Base-by-base conservation (phyloP, 2,329 filamentous ascomycete genomes). In the Aureobasidium mangrovei region DNA sequence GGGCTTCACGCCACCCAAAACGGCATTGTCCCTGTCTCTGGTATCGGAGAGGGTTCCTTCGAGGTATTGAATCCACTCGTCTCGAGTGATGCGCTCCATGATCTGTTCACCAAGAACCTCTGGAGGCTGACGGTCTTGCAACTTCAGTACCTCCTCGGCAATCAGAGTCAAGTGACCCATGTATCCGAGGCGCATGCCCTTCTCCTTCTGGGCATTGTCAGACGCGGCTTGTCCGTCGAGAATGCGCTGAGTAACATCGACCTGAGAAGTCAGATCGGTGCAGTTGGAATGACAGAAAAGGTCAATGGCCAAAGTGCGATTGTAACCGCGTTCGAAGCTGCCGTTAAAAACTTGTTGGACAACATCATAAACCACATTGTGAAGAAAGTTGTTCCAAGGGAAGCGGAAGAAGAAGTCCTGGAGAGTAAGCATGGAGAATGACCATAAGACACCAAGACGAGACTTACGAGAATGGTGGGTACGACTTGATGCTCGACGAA, bases 271-370 rank as follows among this genome's bases (percentile, higher is more conserved):
- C 26, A 56, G 58, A 9, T 51, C 56, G 7, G 35, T 31, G 44
- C 55, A 55, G 9, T 38, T 32, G 7, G 55, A 57, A 3, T 52
- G 32, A 8, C 33, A 43, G 64, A 98, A 98, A 24, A 98, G 81
- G 61, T 95, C 91, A 57, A 96, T 85, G 9, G 93, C 91, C 49
- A 98, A 75, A 45, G 83, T 85, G 8, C 88, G 84, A 70, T 98
- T 98, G 72, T 86, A 96, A 29, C 93, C 91, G 57, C 90, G 86
- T 62, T 97, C 91, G 87, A 98, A 95, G 0, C 90, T 90, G 7
- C 93, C 93, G 67, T 98, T 98, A 70, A 98, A 97, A 1, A 98
- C 93, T 74, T 98, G 93, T 69, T 98, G 93, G 41, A 98, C 88
- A 65, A 98, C 91, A 69, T 98, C 93, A 67, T 98, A 98, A 45